These are phyloP conservation scores for Didymella pinodella DNA, from an alignment of 2,329 filamentous ascomycete species.

Conservation along the genomic window DNA sequence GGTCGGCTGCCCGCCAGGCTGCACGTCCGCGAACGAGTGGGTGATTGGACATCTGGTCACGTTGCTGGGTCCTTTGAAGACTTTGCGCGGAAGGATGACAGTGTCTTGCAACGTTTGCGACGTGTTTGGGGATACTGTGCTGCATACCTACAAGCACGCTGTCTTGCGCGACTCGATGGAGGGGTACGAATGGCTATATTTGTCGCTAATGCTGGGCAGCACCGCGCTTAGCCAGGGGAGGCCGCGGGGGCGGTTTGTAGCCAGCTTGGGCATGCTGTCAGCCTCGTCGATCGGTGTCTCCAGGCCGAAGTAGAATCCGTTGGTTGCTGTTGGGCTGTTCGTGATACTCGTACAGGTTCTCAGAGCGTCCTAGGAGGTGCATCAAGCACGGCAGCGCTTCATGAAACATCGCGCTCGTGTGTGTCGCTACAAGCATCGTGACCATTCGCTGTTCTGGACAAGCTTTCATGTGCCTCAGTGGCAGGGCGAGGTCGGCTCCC, in stretches of 20 bases:
- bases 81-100: constrained; percentile 6
- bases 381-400: constrained; percentile 26
- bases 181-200: constrained; percentile 14
- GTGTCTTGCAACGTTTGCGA: constrained; percentile 6
- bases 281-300: constrained; percentile 9
- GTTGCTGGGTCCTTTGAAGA: constrained; percentile 8
- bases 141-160: constrained; percentile 1
- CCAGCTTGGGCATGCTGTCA: constrained; percentile 18
- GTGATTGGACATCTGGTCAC: constrained; percentile 23
- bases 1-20: constrained; percentile 34
- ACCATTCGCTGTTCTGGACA: constrained; percentile 29
- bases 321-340: constrained; percentile 2
- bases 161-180: constrained; percentile 7
- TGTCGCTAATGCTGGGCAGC: constrained; percentile 15
- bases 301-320: constrained; percentile 4
- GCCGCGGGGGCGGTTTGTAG: constrained; percentile 12
- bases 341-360: constrained; percentile 2
- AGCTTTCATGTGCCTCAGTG: constrained; percentile 22
- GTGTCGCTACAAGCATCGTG: constrained; percentile 24
- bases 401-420: constrained; percentile 29
- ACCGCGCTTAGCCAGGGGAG: constrained; percentile 14
- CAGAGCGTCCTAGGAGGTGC: not conserved
- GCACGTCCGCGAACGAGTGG: constrained; percentile 17
- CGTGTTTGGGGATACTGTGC: constrained; percentile 7
- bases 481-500: constrained; percentile 25